Conservation (phyloP, 2,329 filamentous ascomycete species). For the Rhexocercosporidium sp. region DNA sequence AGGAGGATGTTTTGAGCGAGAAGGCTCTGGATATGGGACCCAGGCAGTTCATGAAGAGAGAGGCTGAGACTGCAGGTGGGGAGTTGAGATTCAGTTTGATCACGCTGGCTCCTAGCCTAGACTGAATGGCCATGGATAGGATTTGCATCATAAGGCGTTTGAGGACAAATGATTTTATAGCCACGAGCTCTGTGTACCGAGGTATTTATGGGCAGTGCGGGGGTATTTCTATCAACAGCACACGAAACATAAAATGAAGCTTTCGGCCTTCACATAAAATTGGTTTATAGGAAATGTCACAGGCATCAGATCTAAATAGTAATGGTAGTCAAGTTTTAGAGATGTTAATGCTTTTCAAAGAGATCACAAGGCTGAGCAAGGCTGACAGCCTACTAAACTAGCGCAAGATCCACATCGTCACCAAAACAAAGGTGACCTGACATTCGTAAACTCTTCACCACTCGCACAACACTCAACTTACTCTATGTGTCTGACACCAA, state of each 20-base stretch:
- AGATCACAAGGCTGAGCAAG: conserved; percentile 23
- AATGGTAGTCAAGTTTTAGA: neutral
- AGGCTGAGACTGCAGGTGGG: conserved; percentile 33
- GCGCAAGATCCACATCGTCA: conserved; percentile 16
- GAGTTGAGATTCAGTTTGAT: conserved; percentile 42
- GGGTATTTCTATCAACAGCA: neutral
- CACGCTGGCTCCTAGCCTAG: conserved; percentile 31
- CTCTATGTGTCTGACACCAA: conserved; percentile 31
- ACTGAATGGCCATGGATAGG: neutral
- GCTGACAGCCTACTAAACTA: conserved; percentile 21
- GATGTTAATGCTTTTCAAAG: neutral
- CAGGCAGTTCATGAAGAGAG: conserved; percentile 45
- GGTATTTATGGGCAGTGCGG: neutral
- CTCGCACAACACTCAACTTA: neutral
- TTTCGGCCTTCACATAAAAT: neutral
- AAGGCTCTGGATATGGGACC: conserved; percentile 75
- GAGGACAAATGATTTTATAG: neutral
- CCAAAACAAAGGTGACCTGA: conserved; percentile 20
- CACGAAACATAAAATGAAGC: neutral
- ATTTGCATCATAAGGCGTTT: conserved; percentile 4
- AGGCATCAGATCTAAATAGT: neutral
- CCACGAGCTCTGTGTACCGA: neutral
- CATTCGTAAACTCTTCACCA: conserved; percentile 8
- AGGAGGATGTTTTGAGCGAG: conserved; percentile 77
- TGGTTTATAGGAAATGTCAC: neutral